Percentiles rank a stretch among this genome's conserved stretches.
These are phyloP conservation scores for Lyophyllum decastes DNA, from an alignment of 768 basidiomycete species.

Conservation along the genomic window DNA sequence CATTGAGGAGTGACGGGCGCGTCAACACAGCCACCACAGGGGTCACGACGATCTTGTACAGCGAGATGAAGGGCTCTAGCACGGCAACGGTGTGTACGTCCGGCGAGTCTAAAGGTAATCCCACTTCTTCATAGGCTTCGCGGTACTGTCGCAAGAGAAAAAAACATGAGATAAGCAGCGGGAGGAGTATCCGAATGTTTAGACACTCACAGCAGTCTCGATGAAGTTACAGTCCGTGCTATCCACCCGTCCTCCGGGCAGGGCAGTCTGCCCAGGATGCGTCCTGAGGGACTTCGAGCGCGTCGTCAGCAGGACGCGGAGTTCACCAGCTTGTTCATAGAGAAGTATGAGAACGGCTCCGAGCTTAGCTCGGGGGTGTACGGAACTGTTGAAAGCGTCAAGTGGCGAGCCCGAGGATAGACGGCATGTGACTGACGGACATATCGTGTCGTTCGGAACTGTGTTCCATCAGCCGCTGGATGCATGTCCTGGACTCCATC, in stretches of 20 bases:
- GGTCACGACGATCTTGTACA: constrained; percentile 70
- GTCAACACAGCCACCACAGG: constrained; percentile 77
- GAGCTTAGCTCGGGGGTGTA: constrained; percentile 42
- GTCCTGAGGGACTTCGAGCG: constrained; percentile 74
- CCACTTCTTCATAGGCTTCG: constrained; percentile 88
- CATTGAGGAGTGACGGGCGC: constrained; percentile 48
- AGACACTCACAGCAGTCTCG: constrained; percentile 64
- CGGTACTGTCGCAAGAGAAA: constrained; percentile 63
- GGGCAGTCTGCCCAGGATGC: constrained; percentile 80
- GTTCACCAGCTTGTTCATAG: constrained; percentile 65
- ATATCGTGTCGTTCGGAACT: constrained; percentile 43
- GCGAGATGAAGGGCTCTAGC: constrained; percentile 68
- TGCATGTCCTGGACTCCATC: constrained; percentile 28
- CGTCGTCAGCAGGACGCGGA: constrained; percentile 84
- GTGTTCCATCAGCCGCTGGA: constrained; percentile 40
- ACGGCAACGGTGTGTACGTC: constrained; percentile 60
- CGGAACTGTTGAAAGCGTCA: constrained; percentile 25
- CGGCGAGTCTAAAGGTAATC: constrained; percentile 56
- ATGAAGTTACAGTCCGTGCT: constrained; percentile 60
- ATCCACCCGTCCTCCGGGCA: constrained; percentile 83
- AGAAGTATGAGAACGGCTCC: constrained; percentile 82
- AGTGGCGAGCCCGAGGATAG: constrained; percentile 11
- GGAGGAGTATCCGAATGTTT: too few relatives aligned
- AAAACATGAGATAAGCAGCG: neutral
- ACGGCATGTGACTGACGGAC: constrained; percentile 44